These are phyloP conservation scores for Russula griseocarnosa DNA, from an alignment of 768 basidiomycete genomes.

Conservation along the genomic window DNA sequence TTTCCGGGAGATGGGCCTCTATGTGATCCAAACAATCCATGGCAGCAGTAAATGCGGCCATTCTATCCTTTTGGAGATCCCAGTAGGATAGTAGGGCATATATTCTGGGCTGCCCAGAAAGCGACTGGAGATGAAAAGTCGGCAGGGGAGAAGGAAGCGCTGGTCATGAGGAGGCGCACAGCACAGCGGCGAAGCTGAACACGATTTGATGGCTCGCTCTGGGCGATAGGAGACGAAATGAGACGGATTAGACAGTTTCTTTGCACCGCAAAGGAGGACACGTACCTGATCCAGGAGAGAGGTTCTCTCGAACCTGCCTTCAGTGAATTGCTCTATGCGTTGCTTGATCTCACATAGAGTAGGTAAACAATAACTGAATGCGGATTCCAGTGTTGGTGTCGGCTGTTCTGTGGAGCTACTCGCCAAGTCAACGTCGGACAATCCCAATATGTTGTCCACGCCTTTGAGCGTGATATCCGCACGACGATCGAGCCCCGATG, in stretches of 20 bases:
- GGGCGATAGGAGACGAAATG: too few relatives aligned
- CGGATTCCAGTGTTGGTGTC: not conserved
- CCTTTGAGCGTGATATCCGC: not conserved
- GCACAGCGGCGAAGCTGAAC: constrained; percentile 4
- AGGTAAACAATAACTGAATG: constrained; percentile 1
- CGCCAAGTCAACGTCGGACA: too few relatives aligned
- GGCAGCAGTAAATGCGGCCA: not conserved
- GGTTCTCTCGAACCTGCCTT: constrained; percentile 1
- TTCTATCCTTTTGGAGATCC: not conserved
- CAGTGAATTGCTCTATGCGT: not conserved
- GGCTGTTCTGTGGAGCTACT: not conserved
- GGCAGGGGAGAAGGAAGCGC: constrained; percentile 12
- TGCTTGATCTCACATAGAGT: constrained; percentile 13
- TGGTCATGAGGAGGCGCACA: constrained; percentile 17
- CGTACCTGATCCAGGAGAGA: constrained; percentile 12
- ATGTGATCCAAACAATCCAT: constrained; percentile 13
- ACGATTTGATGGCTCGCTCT: constrained; percentile 4
- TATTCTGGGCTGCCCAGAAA: not conserved
- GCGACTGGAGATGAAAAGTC: constrained; percentile 13
- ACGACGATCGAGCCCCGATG: not conserved
- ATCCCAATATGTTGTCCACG: not conserved
- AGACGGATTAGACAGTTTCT: too few relatives aligned
- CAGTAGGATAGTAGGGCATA: constrained; percentile 15
- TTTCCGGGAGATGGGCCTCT: not conserved
- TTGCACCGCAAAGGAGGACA: too few relatives aligned